phyloP scores from a whole-genome alignment of 129 eudicot genomes.

The Rutidosis leptorrhynchoides region DNA sequence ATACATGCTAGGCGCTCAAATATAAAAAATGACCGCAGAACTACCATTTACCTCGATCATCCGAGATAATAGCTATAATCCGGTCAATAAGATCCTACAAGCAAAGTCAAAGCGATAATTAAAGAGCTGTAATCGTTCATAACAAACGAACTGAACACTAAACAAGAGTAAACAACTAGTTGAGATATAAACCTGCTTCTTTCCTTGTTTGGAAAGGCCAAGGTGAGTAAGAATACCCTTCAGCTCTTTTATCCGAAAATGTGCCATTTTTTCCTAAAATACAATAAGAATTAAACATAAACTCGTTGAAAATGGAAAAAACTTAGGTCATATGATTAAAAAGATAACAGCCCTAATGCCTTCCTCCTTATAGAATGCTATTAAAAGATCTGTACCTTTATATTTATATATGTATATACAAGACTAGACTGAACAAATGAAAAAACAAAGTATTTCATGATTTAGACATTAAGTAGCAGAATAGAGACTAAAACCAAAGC shows the following conservation, averaged over 20 bases:
- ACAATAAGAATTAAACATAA: slow-evolving; percentile 12
- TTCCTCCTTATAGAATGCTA: neutral
- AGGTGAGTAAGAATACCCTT: slow-evolving; percentile 87
- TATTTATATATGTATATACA: neutral
- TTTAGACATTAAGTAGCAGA: neutral
- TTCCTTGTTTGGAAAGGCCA: slow-evolving; percentile 97
- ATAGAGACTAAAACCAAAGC: neutral
- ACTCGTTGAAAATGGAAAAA: neutral
- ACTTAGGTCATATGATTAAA: slow-evolving; percentile 8
- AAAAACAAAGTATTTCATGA: neutral
- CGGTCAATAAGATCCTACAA: slow-evolving; percentile 91
- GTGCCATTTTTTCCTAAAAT: slow-evolving; percentile 77
- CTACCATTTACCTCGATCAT: slow-evolving; percentile 69
- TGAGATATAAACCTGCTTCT: slow-evolving; percentile 73
- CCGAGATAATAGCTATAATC: slow-evolving; percentile 66
- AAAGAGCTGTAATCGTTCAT: slow-evolving; percentile 12
- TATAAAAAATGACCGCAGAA: slow-evolving; percentile 9
- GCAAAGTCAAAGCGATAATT: slow-evolving; percentile 20
- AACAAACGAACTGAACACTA: slow-evolving; percentile 10
- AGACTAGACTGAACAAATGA: neutral
- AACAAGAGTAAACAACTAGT: slow-evolving; percentile 13
- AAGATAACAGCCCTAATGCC: slow-evolving; percentile 4
- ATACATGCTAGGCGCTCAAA: slow-evolving; percentile 4
- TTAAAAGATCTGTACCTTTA: neutral
- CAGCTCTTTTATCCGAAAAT: slow-evolving; percentile 92